These are phyloP conservation scores for Chenopodium album DNA, from an alignment of 148 eudicot species.

Conservation along the genomic window DNA sequence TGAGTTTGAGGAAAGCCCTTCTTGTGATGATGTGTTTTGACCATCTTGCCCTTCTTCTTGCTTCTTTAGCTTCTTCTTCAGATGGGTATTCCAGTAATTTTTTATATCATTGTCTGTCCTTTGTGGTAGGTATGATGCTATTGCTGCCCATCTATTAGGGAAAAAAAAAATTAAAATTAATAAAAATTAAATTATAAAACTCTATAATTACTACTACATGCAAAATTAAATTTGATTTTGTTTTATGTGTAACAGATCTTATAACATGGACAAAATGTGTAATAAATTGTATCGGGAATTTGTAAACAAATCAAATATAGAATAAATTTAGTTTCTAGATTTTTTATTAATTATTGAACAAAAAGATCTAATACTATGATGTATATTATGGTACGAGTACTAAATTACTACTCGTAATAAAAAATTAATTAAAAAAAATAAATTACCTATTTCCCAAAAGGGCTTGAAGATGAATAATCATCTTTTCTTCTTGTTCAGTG, in stretches of 20 bases:
- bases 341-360: neutral
- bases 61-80: slow-evolving; percentile 66
- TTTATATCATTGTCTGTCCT: slow-evolving; percentile 92
- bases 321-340: neutral
- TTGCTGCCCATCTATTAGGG: slow-evolving; percentile 78
- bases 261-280: slow-evolving; percentile 16
- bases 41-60: slow-evolving; percentile 35
- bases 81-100: slow-evolving; percentile 90
- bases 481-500: slow-evolving; percentile 78
- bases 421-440: neutral
- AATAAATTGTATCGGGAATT: slow-evolving; percentile 22
- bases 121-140: slow-evolving; percentile 88
- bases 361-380: neutral
- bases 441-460: slow-evolving; percentile 80
- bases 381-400: too few species aligned
- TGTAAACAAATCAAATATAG: neutral
- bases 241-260: slow-evolving; percentile 15
- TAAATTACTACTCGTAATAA: neutral
- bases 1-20: slow-evolving; percentile 30
- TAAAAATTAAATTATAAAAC: neutral
- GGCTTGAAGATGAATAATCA: slow-evolving; percentile 90
- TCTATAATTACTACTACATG: slow-evolving; percentile 18
- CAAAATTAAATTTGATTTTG: slow-evolving; percentile 5
- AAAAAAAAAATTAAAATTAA: neutral
- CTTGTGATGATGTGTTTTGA: slow-evolving; percentile 14